Percentiles rank a stretch among this genome's conserved stretches.
phyloP scores from a whole-genome alignment of 1,139 yeast species.

The Geotrichum aggregatum region DNA sequence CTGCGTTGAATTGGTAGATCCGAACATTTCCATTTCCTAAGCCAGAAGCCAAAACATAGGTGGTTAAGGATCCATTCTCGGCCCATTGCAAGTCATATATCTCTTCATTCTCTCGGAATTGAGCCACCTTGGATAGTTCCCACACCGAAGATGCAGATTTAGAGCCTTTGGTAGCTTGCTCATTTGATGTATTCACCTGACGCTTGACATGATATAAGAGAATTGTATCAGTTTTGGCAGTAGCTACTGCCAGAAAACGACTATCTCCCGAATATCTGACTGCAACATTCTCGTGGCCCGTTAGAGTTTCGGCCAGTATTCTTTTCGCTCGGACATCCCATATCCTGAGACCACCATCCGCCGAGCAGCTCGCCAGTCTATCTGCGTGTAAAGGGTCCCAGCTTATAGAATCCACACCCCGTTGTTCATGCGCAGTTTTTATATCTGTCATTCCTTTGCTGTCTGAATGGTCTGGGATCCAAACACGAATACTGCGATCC shows the following conservation, averaged over 20 bases:
- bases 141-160: slow-evolving; percentile 16
- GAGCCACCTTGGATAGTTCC: slow-evolving; percentile 22
- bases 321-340: slow-evolving; percentile 53
- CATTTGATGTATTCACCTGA: not conserved
- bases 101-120: slow-evolving; percentile 28
- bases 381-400: slow-evolving; percentile 60
- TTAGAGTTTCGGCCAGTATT: slow-evolving; percentile 40
- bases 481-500: slow-evolving; percentile 31
- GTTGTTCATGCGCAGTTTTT: slow-evolving; percentile 19
- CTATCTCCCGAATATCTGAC: slow-evolving; percentile 54
- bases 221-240: slow-evolving; percentile 35
- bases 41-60: slow-evolving; percentile 34
- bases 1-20: slow-evolving; percentile 26
- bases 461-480: slow-evolving; percentile 32
- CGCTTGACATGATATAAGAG: slow-evolving; percentile 21
- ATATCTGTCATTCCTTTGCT: slow-evolving; percentile 27
- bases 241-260: slow-evolving; percentile 47
- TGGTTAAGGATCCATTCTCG: slow-evolving; percentile 24
- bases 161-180: not conserved
- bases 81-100: slow-evolving; percentile 43
- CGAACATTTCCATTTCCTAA: slow-evolving; percentile 39
- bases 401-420: slow-evolving; percentile 45
- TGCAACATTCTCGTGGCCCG: slow-evolving; percentile 39
- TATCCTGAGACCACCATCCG: slow-evolving; percentile 49
- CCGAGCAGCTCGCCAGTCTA: slow-evolving; percentile 56